Evolutionary conservation across 129 eudicot species (phyloP).

Genomic region (Deinandra increscens): DNA sequence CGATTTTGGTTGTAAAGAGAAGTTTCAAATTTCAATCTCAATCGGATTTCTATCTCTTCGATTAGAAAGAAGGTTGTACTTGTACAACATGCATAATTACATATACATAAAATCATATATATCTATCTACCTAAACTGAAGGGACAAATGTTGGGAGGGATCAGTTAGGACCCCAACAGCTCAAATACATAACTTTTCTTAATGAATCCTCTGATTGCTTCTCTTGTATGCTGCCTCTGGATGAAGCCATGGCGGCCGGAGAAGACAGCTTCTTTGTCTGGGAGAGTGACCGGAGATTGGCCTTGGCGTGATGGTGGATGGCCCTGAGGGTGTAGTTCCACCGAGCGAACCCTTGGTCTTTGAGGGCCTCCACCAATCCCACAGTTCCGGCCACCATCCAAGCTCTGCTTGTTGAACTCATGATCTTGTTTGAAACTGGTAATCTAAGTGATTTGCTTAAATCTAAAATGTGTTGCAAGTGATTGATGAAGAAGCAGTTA

Average conservation of each 20-base stretch:
- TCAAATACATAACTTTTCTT: no score
- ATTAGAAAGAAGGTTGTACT: no score
- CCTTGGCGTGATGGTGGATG: conserved; percentile 47
- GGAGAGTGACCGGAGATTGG: conserved; percentile 40
- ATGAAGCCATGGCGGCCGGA: conserved; percentile 26
- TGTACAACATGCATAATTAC: no score
- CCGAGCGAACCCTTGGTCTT: conserved; percentile 61
- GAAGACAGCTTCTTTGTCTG: conserved; percentile 31
- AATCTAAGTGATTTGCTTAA: neutral
- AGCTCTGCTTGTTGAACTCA: conserved; percentile 36
- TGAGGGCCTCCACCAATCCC: conserved; percentile 53
- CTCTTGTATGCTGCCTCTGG: neutral
- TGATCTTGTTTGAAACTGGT: neutral
- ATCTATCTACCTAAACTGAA: no score
- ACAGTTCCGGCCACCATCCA: conserved; percentile 50
- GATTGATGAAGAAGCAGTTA: neutral
- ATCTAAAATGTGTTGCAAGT: neutral
- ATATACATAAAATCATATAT: no score
- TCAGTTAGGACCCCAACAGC: no score
- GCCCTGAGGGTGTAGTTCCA: conserved; percentile 60
- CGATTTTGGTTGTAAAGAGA: no score
- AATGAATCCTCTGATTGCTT: conserved; percentile 18
- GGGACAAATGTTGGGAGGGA: no score
- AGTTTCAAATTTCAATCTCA: no score
- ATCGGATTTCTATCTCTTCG: no score